A percentile compares a stretch with the other conserved stretches of the same genome.
phyloP scores from a whole-genome alignment of 306 rosid species.

The Senna siamea region DNA sequence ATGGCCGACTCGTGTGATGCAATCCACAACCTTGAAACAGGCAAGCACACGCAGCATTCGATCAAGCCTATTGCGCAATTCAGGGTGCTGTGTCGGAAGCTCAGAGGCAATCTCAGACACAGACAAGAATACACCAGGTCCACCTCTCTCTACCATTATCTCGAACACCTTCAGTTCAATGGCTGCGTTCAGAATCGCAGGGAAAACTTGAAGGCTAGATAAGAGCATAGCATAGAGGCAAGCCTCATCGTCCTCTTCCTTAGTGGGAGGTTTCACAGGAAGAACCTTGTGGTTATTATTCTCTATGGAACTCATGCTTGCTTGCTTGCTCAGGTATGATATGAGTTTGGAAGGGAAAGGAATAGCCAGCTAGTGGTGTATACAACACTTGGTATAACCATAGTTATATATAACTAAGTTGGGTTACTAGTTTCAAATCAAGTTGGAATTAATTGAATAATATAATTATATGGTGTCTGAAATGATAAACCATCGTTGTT shows the following conservation, averaged over 20 bases:
- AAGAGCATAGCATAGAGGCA: slow-evolving; percentile 34
- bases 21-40: slow-evolving; percentile 19
- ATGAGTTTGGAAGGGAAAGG: too few relatives aligned
- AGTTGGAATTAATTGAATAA: too few relatives aligned
- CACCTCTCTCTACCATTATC: background rate
- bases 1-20: background rate
- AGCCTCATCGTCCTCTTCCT: slow-evolving; percentile 37
- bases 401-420: too few relatives aligned
- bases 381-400: too few relatives aligned
- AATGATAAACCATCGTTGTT: too few relatives aligned
- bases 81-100: slow-evolving; percentile 13
- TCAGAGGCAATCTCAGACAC: slow-evolving; percentile 26
- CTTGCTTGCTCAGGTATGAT: too few relatives aligned
- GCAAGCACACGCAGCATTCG: slow-evolving; percentile 35
- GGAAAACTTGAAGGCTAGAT: slow-evolving; percentile 20
- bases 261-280: background rate
- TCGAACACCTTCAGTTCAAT: slow-evolving; percentile 38
- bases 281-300: background rate
- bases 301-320: background rate
- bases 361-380: too few relatives aligned
- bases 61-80: slow-evolving; percentile 10
- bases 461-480: too few relatives aligned
- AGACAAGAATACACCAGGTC: background rate
- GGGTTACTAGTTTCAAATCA: too few relatives aligned
- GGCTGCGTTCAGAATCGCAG: slow-evolving; percentile 28